Evolutionary conservation across 1,284 basidiomycete genomes (phyloP).

Genomic region (Gomphus bonarii): DNA sequence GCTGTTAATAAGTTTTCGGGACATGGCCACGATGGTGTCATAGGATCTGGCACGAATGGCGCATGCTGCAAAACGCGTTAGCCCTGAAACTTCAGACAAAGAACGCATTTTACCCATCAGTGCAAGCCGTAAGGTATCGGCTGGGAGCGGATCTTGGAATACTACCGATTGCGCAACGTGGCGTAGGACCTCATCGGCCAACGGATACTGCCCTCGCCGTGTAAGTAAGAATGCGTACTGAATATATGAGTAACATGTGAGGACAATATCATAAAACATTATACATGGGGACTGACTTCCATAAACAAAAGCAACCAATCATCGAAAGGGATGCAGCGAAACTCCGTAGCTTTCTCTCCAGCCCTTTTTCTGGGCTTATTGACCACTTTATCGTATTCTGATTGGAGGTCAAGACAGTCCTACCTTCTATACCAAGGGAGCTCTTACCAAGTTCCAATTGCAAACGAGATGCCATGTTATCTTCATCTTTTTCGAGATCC

Average conservation of each 20-base stretch:
- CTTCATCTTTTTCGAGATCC: constrained; percentile 52
- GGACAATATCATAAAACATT: not conserved
- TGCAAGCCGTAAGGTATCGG: constrained; percentile 63
- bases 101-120: constrained; percentile 42
- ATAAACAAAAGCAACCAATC: constrained; percentile 83
- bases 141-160: constrained; percentile 54
- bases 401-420: not conserved
- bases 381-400: constrained; percentile 38
- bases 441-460: constrained; percentile 61
- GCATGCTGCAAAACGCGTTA: constrained; percentile 42
- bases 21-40: constrained; percentile 55
- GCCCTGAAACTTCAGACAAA: not conserved
- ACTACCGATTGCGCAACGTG: constrained; percentile 74
- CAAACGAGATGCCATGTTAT: constrained; percentile 64
- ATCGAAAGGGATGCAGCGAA: constrained; percentile 77
- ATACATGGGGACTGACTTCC: constrained; percentile 43
- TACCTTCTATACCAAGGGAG: not conserved
- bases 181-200: constrained; percentile 70
- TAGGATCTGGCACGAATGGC: constrained; percentile 50
- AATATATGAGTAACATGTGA: constrained; percentile 2
- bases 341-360: constrained; percentile 41
- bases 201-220: constrained; percentile 47
- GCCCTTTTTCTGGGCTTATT: constrained; percentile 20
- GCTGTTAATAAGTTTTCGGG: constrained; percentile 58
- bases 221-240: constrained; percentile 84